Conservation (phyloP, 441 rosid species). For the Mallotus repandus region DNA sequence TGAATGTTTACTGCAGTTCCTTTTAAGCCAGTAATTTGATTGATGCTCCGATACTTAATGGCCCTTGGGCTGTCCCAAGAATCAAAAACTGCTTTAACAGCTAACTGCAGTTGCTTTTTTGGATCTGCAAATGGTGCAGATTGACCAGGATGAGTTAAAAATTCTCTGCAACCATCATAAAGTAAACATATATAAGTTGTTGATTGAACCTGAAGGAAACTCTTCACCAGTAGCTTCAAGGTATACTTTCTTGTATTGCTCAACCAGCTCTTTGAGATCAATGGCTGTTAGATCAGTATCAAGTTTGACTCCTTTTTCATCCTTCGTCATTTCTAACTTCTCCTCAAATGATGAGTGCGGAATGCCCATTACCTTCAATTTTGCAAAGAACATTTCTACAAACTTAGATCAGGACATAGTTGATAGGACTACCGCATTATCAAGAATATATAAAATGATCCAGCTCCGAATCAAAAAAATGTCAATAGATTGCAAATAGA, state of each 20-base stretch:
- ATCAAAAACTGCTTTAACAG: constrained; percentile 80
- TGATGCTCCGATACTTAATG: constrained; percentile 78
- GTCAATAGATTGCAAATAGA: no score
- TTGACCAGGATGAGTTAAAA: constrained; percentile 5
- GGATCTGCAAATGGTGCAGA: constrained; percentile 51
- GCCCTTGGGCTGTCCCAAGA: constrained; percentile 95
- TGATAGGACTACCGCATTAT: not conserved
- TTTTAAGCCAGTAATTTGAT: constrained; percentile 80
- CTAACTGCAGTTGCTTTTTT: constrained; percentile 60
- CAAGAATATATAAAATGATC: not conserved
- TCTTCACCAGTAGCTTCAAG: constrained; percentile 58
- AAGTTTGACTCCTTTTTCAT: constrained; percentile 53
- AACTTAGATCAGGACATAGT: constrained; percentile 9
- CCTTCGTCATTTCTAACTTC: constrained; percentile 70
- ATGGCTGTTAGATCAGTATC: constrained; percentile 66
- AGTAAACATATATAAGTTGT: not conserved
- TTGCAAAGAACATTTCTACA: constrained; percentile 13
- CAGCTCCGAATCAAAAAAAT: not conserved
- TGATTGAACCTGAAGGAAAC: constrained; percentile 75
- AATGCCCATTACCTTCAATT: constrained; percentile 75
- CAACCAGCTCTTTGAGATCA: constrained; percentile 82
- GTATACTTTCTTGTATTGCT: constrained; percentile 78
- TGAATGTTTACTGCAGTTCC: constrained; percentile 96
- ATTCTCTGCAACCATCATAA: not conserved
- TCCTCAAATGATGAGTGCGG: constrained; percentile 83